Conservation (phyloP, 768 basidiomycete genomes). For the Suillus weaverae region DNA sequence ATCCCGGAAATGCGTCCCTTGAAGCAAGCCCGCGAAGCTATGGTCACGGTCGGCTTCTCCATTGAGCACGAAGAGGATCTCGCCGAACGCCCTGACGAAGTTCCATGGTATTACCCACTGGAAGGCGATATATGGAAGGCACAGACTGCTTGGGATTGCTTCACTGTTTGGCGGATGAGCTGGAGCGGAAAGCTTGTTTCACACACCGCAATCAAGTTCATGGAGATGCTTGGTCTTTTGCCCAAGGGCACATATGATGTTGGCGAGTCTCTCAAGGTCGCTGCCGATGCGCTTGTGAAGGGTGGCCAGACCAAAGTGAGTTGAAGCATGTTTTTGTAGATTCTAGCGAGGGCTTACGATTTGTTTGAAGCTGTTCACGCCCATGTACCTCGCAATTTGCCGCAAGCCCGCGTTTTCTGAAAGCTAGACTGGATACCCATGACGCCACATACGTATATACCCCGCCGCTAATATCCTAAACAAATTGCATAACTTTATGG, state of each 20-base stretch:
- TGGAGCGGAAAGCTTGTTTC: slow-evolving; percentile 83
- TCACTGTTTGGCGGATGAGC: slow-evolving; percentile 89
- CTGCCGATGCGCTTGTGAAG: slow-evolving; percentile 74
- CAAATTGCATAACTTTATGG: not conserved
- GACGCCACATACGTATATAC: slow-evolving; percentile 2
- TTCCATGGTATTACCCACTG: slow-evolving; percentile 96
- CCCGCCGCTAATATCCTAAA: slow-evolving; percentile 5
- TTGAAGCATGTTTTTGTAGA: slow-evolving; percentile 4
- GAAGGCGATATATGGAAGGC: slow-evolving; percentile 92
- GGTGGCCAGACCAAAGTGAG: slow-evolving; percentile 85
- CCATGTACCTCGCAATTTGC: slow-evolving; percentile 78
- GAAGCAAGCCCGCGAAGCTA: slow-evolving; percentile 65
- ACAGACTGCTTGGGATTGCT: slow-evolving; percentile 90
- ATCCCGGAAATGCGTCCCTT: slow-evolving; percentile 96
- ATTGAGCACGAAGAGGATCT: slow-evolving; percentile 93
- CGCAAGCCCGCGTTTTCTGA: slow-evolving; percentile 45
- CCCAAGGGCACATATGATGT: slow-evolving; percentile 94
- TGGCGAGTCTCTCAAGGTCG: slow-evolving; percentile 83
- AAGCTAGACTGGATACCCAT: not conserved
- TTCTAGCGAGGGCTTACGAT: slow-evolving; percentile 5
- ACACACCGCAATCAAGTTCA: slow-evolving; percentile 70
- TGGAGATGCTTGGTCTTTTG: slow-evolving; percentile 77
- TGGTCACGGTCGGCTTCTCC: slow-evolving; percentile 81
- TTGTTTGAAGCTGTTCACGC: slow-evolving; percentile 70
- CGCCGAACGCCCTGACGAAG: slow-evolving; percentile 73